Conservation (phyloP, 2,329 filamentous ascomycete species). For the Penicillium sp. region DNA sequence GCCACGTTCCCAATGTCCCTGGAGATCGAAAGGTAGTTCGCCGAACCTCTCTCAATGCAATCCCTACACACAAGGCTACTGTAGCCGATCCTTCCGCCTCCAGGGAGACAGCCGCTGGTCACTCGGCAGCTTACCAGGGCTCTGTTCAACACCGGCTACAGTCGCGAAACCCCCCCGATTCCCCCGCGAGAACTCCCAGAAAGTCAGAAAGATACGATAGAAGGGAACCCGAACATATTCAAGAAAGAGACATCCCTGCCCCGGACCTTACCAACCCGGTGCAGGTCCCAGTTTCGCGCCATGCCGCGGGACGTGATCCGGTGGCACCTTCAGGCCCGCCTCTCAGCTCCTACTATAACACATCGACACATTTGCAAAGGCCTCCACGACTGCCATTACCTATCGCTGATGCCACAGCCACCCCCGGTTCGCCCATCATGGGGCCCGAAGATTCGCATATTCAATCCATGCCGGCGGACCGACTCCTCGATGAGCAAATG, state of each 20-base stretch:
- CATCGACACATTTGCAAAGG: constrained; percentile 49
- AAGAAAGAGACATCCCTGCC: constrained; percentile 30
- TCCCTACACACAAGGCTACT: constrained; percentile 44
- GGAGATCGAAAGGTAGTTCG: constrained; percentile 46
- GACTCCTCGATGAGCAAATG: constrained; percentile 53
- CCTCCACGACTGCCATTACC: constrained; percentile 89
- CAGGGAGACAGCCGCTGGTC: constrained; percentile 48
- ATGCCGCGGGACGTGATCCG: constrained; percentile 34
- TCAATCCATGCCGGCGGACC: constrained; percentile 50
- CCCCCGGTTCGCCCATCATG: constrained; percentile 87
- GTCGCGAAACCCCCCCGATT: constrained; percentile 41
- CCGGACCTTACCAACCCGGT: constrained; percentile 43
- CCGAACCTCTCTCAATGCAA: constrained; percentile 46
- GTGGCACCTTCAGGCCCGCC: constrained; percentile 49
- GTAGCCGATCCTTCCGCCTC: constrained; percentile 50
- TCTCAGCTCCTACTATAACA: constrained; percentile 53
- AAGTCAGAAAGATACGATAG: constrained; percentile 29
- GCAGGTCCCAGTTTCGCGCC: constrained; percentile 42
- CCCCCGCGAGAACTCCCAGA: constrained; percentile 28
- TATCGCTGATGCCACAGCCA: constrained; percentile 88
- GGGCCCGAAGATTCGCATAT: constrained; percentile 66
- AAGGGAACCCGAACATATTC: constrained; percentile 26
- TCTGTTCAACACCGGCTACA: constrained; percentile 48
- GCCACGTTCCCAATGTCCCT: constrained; percentile 30
- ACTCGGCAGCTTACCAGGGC: constrained; percentile 40